Evolutionary conservation across 2,329 filamentous ascomycete species (phyloP), one percentile per base, ranked within the genome.

Genomic region (Knufia fluminis): DNA sequence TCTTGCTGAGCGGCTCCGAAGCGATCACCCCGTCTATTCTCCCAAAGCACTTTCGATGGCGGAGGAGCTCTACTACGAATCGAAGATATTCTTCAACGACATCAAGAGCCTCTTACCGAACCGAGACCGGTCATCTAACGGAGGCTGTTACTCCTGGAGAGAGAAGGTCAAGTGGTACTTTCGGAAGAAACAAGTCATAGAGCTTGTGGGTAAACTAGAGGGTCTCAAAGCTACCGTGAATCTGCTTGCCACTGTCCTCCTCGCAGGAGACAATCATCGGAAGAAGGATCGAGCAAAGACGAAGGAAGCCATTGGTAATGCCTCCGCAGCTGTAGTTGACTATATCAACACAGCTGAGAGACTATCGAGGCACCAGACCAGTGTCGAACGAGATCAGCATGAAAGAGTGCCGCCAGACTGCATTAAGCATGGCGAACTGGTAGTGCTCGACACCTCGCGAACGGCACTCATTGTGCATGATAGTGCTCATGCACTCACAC

Each of bases 101-200:
- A 50, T 53, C 26, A 20, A 43, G 26, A 7, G 43, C 7, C 28
- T 39, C 1, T 46, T 52, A 3, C 50, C 46, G 3, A n/a, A 42
- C 14, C 26, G 10, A 17, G 40, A 48, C 24, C 22, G 43, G 10
- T 28, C 26, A 6, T 28, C 26, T 12, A 28, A 28, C 6, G 6
- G 12, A 28, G 26, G 26, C 6, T 12, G 6, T 28, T 40, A 51
- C 1, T 36, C 26, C 7, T 51, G 51, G 26, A 12, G 40, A 24
- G 36, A 49, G 23, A 53, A 48, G 44, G 20, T 53, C 23, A 51
- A 48, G 24, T 51, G 52, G 52, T 48, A 48, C 22, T 51, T 51
- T 22, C 42, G n/a, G 2, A 53, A 53, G 28, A 31, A 49, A 3
- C 51, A 22, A 33, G 52, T 53, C 16, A 48, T 24, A 17, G 23